Conservation (phyloP, 2,329 filamentous ascomycete species). For the Ophiostoma novo-ulmi region DNA sequence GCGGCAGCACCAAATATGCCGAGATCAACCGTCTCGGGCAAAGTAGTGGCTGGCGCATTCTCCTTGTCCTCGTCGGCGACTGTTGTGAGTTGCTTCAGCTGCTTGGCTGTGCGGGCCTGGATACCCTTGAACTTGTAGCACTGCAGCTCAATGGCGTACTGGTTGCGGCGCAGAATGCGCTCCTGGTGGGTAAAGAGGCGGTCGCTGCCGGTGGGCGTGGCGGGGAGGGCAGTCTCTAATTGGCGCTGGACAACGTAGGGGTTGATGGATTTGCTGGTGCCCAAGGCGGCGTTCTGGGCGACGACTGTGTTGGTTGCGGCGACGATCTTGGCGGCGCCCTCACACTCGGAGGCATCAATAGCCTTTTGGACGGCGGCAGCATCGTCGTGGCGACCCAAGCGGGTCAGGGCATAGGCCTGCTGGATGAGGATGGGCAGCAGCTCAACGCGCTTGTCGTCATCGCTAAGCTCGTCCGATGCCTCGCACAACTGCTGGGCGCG, state of each 20-base stretch:
- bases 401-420: conserved; percentile 65
- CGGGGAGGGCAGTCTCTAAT: conserved; percentile 47
- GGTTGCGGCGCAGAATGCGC: conserved; percentile 57
- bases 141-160: conserved; percentile 58
- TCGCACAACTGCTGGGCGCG: conserved; percentile 67
- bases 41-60: conserved; percentile 27
- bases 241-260: conserved; percentile 63
- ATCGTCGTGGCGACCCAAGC: conserved; percentile 60
- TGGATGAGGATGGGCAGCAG: conserved; percentile 71
- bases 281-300: conserved; percentile 31
- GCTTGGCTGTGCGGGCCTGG: conserved; percentile 42
- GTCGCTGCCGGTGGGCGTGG: conserved; percentile 50
- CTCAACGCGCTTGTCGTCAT: conserved; percentile 70
- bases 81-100: conserved; percentile 35
- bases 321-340: conserved; percentile 61
- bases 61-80: conserved; percentile 24
- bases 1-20: conserved; percentile 65
- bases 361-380: conserved; percentile 58
- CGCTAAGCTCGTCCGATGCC: conserved; percentile 64
- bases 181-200: conserved; percentile 69
- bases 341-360: conserved; percentile 60
- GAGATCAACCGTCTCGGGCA: conserved; percentile 38
- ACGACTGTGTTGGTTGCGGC: conserved; percentile 58
- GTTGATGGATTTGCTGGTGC: conserved; percentile 41
- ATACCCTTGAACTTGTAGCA: conserved; percentile 64